Percentiles rank a stretch among this genome's conserved stretches.
These are phyloP conservation scores for Ogataea thermomethanolica DNA, from an alignment of 805 yeast species.

Conservation along the genomic window DNA sequence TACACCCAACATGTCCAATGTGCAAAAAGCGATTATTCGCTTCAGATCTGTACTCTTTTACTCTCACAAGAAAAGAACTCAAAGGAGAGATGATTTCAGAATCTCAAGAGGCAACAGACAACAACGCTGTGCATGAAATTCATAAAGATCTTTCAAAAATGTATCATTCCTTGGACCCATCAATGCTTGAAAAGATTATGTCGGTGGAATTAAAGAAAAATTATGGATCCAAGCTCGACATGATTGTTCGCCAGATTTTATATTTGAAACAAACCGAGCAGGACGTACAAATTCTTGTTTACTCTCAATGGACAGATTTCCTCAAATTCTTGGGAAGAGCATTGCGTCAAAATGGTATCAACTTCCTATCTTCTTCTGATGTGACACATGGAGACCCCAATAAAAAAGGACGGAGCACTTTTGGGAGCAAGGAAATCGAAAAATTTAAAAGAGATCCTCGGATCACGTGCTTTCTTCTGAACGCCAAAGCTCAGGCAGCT, in stretches of 20 bases:
- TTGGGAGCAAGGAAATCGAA: constrained; percentile 41
- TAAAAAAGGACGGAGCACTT: constrained; percentile 2
- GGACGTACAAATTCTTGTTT: constrained; percentile 74
- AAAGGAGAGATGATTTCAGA: constrained; percentile 41
- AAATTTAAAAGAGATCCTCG: constrained; percentile 55
- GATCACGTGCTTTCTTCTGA: constrained; percentile 80
- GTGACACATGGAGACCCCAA: constrained; percentile 5
- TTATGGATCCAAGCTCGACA: constrained; percentile 86
- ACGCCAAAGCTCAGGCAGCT: constrained; percentile 83
- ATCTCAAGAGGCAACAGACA: constrained; percentile 8
- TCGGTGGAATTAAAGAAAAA: constrained; percentile 41
- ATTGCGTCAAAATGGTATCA: constrained; percentile 53
- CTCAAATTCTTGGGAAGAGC: constrained; percentile 65
- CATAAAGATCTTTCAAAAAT: constrained; percentile 38
- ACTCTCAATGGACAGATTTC: constrained; percentile 86
- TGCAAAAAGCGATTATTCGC: constrained; percentile 57
- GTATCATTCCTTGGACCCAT: constrained; percentile 43
- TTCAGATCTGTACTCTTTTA: constrained; percentile 65
- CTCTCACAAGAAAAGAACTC: constrained; percentile 51
- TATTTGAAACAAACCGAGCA: constrained; percentile 58
- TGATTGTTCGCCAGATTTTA: constrained; percentile 67
- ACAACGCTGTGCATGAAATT: constrained; percentile 4
- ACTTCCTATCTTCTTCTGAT: constrained; percentile 52
- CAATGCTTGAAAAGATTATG: constrained; percentile 43
- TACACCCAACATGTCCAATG: constrained; percentile 66